Evolutionary conservation across 768 basidiomycete species (phyloP), one percentile per base, ranked within the genome.

Genomic region (Amyloporia xantha): DNA sequence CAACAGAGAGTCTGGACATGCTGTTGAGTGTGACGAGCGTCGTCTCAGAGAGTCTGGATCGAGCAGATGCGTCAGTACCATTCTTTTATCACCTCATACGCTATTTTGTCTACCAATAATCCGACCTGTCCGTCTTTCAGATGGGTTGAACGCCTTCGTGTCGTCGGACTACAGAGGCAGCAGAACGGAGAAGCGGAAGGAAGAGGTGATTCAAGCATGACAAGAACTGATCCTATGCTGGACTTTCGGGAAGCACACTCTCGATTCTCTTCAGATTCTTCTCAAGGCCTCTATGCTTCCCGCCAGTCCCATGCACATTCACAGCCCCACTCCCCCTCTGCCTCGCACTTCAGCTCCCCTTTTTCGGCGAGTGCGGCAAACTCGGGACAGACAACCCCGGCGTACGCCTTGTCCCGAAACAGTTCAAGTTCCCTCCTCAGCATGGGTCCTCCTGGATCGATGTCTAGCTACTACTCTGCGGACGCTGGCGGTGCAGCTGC

Each of bases 1-100:
- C 92, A 11, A 86, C 86, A 12, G 93, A 95, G 70, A 92, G 91
- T 60, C 61, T 95, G 65, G 91, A 95, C 60, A 94, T 93, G 90
- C 82, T 95, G 74, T 74, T 84, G 24, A 81, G 87, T 24, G 89
- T 93, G 24, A 89, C 89, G n/a, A 76, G 79, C 3, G 89, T 94
- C 20, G 86, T 94, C 52, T 85, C 82, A 59, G 92, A 93, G 52
- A 88, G 83, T 53, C 70, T 94, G 64, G 91, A 93, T 62, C 73
- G 84, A 47, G 92, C 91, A 25, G 92, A 94, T 62, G 78, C 85
- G 80, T 91, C 64, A 38, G 83, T 77, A 6, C 12, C 54, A 35
- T n/a, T 44, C 26, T 39, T 46, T 28, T 24, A 23, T 19, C 44
- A 7, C 9, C 33, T 42, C 46, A 15, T 26, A 17, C 24, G n/a